These are phyloP conservation scores for Talaromyces sp. DNA, from an alignment of 2,329 filamentous ascomycete genomes.

Conservation along the genomic window DNA sequence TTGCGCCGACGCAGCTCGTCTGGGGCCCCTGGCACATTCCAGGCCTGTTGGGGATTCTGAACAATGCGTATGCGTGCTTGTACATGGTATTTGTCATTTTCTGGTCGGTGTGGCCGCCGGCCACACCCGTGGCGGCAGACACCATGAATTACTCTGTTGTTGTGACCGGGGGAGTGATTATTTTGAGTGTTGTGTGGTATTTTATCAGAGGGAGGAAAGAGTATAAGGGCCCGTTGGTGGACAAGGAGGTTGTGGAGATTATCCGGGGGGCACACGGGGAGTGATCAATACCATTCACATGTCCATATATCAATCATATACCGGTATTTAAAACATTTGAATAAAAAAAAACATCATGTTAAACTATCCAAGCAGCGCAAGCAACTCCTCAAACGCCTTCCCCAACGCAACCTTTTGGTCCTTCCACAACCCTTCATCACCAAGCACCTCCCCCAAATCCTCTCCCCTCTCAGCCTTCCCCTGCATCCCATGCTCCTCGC, in stretches of 20 bases:
- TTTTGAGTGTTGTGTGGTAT: conserved; percentile 42
- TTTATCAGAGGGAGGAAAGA: conserved; percentile 33
- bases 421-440: not conserved
- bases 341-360: not conserved
- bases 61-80: conserved; percentile 50
- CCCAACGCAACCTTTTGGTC: not conserved
- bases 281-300: not conserved
- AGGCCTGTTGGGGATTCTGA: conserved; percentile 47
- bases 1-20: conserved; percentile 26
- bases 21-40: conserved; percentile 56
- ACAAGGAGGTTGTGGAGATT: conserved; percentile 10
- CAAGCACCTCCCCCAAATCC: not conserved
- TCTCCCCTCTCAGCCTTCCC: not conserved
- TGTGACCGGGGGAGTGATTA: conserved; percentile 42
- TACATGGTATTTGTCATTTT: conserved; percentile 54
- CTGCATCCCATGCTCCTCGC: not conserved
- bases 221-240: conserved; percentile 19
- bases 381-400: not conserved
- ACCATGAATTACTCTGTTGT: conserved; percentile 47
- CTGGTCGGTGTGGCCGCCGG: conserved; percentile 49
- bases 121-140: conserved; percentile 23
- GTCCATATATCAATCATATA: not conserved
- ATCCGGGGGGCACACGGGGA: not conserved
- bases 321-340: not conserved
- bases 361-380: not conserved